Conservation (phyloP, 164 flowering plant species). For the Vitis rupestris region DNA sequence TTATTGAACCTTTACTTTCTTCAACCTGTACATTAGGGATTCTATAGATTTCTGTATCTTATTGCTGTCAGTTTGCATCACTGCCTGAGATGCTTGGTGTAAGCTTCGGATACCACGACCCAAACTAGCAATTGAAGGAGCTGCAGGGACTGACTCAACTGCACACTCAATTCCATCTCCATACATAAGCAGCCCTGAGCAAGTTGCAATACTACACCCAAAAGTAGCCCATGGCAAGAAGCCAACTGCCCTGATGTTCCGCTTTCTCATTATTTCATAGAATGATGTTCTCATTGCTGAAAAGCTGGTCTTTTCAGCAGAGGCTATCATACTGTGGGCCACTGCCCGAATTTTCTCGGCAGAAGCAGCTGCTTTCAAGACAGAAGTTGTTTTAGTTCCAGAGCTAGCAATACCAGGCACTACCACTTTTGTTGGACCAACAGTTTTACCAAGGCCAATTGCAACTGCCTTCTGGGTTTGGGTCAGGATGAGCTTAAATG, state of each 20-base stretch:
- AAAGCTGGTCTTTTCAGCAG: slow-evolving; percentile 76
- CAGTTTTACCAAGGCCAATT: slow-evolving; percentile 46
- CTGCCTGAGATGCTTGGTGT: slow-evolving; percentile 58
- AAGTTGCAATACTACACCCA: slow-evolving; percentile 82
- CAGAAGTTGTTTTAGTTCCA: slow-evolving; percentile 50
- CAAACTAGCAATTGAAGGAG: slow-evolving; percentile 77
- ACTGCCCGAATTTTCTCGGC: slow-evolving; percentile 75
- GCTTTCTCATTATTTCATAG: slow-evolving; percentile 89
- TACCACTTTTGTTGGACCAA: slow-evolving; percentile 59
- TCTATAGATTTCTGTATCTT: slow-evolving; percentile 69
- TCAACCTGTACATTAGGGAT: slow-evolving; percentile 53
- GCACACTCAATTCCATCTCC: slow-evolving; percentile 96
- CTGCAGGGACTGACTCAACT: slow-evolving; percentile 73
- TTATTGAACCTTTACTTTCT: slow-evolving; percentile 40
- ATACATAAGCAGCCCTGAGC: slow-evolving; percentile 62
- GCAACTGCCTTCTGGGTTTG: slow-evolving; percentile 64
- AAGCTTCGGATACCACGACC: slow-evolving; percentile 82
- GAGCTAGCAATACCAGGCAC: slow-evolving; percentile 56
- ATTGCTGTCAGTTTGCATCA: slow-evolving; percentile 36
- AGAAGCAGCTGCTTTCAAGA: slow-evolving; percentile 64
- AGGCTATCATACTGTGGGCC: slow-evolving; percentile 71
- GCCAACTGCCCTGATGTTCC: slow-evolving; percentile 52
- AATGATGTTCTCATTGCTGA: slow-evolving; percentile 86
- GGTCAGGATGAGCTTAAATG: slow-evolving; percentile 54
- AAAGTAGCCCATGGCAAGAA: slow-evolving; percentile 72